Conservation (phyloP, 768 basidiomycete species). For the Naganishia randhawae region DNA sequence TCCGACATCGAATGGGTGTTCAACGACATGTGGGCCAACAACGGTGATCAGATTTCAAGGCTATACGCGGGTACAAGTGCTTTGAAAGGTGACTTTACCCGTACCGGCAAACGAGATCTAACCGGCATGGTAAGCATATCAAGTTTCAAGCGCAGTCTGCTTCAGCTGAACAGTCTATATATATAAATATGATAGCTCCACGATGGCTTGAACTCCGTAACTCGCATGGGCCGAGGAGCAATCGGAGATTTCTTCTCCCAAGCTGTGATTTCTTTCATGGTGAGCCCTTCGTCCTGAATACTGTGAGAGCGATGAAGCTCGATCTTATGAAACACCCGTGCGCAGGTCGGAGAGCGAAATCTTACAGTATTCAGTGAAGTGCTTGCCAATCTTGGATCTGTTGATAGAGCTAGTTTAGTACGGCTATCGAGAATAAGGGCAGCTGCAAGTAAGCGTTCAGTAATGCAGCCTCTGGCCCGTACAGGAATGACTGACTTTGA, state of each 20-base stretch:
- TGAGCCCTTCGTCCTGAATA: conserved; percentile 28
- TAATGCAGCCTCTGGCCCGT: neutral
- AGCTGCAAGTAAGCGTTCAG: conserved; percentile 62
- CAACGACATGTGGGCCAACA: conserved; percentile 85
- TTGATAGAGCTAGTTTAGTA: conserved; percentile 86
- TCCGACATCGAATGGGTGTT: conserved; percentile 42
- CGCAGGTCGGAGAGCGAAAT: conserved; percentile 71
- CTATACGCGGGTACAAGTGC: conserved; percentile 88
- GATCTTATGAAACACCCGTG: neutral
- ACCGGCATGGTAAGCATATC: conserved; percentile 65
- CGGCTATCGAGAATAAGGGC: conserved; percentile 82
- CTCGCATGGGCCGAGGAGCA: conserved; percentile 57
- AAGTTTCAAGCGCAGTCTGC: no score
- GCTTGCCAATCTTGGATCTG: conserved; percentile 75
- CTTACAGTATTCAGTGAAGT: conserved; percentile 90
- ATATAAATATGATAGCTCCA: conserved; percentile 53
- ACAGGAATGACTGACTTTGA: neutral
- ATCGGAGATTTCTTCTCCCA: conserved; percentile 90
- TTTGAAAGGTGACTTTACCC: conserved; percentile 65
- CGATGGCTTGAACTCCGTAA: conserved; percentile 91
- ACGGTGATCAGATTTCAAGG: conserved; percentile 89
- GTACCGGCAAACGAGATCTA: conserved; percentile 93
- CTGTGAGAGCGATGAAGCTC: no score
- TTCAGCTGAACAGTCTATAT: neutral
- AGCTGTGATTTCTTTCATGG: conserved; percentile 66